Base-by-base conservation (phyloP, 73 alveolate species). In the Paramecium octaurelia region DNA sequence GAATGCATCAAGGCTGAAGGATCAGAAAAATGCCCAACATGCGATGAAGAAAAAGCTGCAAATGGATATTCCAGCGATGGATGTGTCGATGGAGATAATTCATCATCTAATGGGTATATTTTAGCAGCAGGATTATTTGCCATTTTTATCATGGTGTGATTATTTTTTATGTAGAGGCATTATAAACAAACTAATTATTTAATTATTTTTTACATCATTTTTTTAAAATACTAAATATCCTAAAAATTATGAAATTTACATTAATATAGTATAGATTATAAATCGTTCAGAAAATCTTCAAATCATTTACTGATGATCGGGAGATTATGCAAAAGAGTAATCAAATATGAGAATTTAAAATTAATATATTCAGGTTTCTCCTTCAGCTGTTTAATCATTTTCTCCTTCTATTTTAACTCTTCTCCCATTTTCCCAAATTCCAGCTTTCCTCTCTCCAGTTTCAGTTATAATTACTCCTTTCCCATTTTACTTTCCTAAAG, bases 401-500 rank as follows among this genome's bases (percentile, higher is more conserved):
- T 80, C 91, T 20, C 46, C 91, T 43, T 80, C 91, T 9, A 34
- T 21, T 43, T 46, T 80, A 2, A 80, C 20, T 80, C 75, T 40
- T 46, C 73, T 80, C 1, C 91, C 75, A 43, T 80, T 38, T 24
- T 80, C 91, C 91, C 76, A 80, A 2, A 80, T 24, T 80, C 91
- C 73, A 23, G 44, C 69, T 44, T 80, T 80, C 23, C 91, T 80
- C 23, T 80, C 75, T 12, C 46, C 73, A 10, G 44, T 46, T 42
- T 76, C 60, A 43, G 14, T 80, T 8, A 42, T 80, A 0, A 80
- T 80, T 8, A 80, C 48, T 2, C 98, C 98, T 29, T 93, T 92
- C 7, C 97, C 98, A 92, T 95, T 96, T 35, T 95, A 95, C 44
- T 95, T 95, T 92, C 95, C 95, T 50, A 93, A 73, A 27, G 50